phyloP scores from a whole-genome alignment of 768 basidiomycete species.

The Panus rudis region DNA sequence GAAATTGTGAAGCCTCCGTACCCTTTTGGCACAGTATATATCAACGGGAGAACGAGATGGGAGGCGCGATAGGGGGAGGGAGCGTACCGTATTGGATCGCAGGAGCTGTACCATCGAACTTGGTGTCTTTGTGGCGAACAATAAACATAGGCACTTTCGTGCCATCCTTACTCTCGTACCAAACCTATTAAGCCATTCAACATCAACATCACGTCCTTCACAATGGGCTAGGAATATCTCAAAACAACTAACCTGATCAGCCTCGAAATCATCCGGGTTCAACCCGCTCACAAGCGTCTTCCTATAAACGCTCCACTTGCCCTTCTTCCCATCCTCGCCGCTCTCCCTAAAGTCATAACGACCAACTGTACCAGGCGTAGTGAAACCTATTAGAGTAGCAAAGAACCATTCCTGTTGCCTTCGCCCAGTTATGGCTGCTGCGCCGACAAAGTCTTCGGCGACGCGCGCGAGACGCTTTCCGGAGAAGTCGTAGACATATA shows the following conservation, averaged over 20 bases:
- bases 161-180: conserved; percentile 75
- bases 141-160: conserved; percentile 83
- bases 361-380: conserved; percentile 59
- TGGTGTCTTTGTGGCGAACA: conserved; percentile 64
- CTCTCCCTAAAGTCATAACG: conserved; percentile 49
- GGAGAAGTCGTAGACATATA: conserved; percentile 55
- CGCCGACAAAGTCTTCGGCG: conserved; percentile 61
- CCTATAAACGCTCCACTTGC: conserved; percentile 53
- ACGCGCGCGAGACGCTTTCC: conserved; percentile 52
- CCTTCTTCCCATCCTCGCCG: conserved; percentile 25
- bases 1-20: conserved; percentile 80
- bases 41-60: neutral
- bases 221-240: neutral
- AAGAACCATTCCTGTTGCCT: conserved; percentile 58
- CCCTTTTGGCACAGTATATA: conserved; percentile 29
- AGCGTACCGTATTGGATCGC: conserved; percentile 66
- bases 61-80: neutral
- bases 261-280: conserved; percentile 58
- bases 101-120: conserved; percentile 68
- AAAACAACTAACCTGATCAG: conserved; percentile 43
- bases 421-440: conserved; percentile 43
- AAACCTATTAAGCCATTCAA: conserved; percentile 38
- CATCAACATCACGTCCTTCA: too few relatives aligned
- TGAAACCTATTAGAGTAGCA: conserved; percentile 59
- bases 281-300: conserved; percentile 54